Percentiles rank a stretch among this genome's conserved stretches.
Evolutionary conservation across 768 basidiomycete species (phyloP).

Genomic region (Rhodotorula graminis): DNA sequence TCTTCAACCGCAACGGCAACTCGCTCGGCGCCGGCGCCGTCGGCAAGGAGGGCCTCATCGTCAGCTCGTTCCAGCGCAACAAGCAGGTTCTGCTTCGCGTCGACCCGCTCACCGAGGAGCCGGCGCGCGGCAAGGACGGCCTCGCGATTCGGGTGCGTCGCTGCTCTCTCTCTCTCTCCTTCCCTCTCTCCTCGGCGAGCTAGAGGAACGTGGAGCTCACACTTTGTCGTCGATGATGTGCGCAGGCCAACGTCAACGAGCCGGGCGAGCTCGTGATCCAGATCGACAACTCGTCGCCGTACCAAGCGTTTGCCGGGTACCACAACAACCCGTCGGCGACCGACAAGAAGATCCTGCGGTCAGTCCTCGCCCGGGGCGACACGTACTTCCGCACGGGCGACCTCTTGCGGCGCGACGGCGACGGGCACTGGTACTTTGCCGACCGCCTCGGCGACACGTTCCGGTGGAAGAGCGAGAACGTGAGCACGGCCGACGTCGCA

Average conservation of each 20-base stretch:
- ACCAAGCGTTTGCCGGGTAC: slow-evolving; percentile 31
- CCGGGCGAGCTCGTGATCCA: slow-evolving; percentile 32
- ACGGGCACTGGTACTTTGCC: slow-evolving; percentile 32
- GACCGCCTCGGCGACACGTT: slow-evolving; percentile 38
- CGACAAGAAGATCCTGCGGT: slow-evolving; percentile 37
- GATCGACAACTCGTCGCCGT: slow-evolving; percentile 15
- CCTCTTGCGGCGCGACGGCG: slow-evolving; percentile 13
- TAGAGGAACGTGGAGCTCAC: no score
- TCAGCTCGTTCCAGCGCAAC: slow-evolving; percentile 3
- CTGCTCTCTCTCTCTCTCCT: background rate
- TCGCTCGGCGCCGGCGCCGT: slow-evolving; percentile 29
- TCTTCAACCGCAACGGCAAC: slow-evolving; percentile 24
- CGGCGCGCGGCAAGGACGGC: slow-evolving; percentile 12
- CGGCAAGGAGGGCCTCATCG: slow-evolving; percentile 18
- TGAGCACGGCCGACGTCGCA: slow-evolving; percentile 23
- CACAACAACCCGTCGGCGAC: slow-evolving; percentile 26
- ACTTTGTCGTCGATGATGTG: no score
- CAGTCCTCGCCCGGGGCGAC: slow-evolving; percentile 35
- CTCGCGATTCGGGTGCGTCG: slow-evolving; percentile 17
- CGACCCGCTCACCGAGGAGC: slow-evolving; percentile 35
- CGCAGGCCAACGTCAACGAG: slow-evolving; percentile 8
- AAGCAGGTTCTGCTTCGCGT: slow-evolving; percentile 27
- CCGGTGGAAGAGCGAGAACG: slow-evolving; percentile 38
- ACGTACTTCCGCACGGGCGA: slow-evolving; percentile 30
- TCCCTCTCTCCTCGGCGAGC: background rate